phyloP scores from a whole-genome alignment of 225 moss, liverwort and hornwort species.

The Pseudoscleropodium purum region DNA sequence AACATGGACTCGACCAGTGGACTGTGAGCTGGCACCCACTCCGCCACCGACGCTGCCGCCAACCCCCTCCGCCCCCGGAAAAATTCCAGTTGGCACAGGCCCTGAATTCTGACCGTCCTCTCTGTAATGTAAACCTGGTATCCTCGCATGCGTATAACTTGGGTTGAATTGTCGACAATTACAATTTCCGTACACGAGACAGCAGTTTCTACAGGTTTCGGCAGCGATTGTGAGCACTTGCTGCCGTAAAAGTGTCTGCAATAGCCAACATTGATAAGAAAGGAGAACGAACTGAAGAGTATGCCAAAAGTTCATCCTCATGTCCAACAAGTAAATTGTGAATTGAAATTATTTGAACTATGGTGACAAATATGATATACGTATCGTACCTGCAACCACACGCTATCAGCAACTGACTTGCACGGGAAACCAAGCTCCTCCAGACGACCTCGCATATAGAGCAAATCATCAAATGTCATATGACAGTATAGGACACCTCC shows the following conservation, averaged over 20 bases:
- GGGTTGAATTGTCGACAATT: constrained; percentile 39
- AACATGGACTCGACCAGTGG: constrained; percentile 31
- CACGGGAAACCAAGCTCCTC: constrained; percentile 45
- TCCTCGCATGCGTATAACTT: constrained; percentile 36
- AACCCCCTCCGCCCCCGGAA: constrained; percentile 17
- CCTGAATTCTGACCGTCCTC: constrained; percentile 33
- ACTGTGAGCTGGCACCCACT: constrained; percentile 3
- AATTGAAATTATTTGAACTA: neutral
- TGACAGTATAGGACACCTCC: constrained; percentile 44
- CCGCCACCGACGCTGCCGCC: constrained; percentile 9
- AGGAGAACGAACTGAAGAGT: neutral
- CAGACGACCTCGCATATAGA: constrained; percentile 41
- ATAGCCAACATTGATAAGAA: neutral
- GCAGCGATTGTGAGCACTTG: constrained; percentile 43
- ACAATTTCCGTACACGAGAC: constrained; percentile 33
- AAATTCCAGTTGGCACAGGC: constrained; percentile 14
- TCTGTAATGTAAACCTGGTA: constrained; percentile 23
- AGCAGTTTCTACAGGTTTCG: constrained; percentile 45
- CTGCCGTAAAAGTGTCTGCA: constrained; percentile 42
- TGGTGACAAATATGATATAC: neutral
- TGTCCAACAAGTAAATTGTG: neutral
- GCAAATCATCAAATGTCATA: constrained; percentile 42
- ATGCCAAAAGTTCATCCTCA: neutral
- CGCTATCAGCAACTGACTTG: constrained; percentile 36
- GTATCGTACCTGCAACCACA: constrained; percentile 39